A percentile compares a stretch with the other conserved stretches of the same genome.
Evolutionary conservation across 1,284 basidiomycete genomes (phyloP).

Genomic region (Moesziomyces antarcticus): DNA sequence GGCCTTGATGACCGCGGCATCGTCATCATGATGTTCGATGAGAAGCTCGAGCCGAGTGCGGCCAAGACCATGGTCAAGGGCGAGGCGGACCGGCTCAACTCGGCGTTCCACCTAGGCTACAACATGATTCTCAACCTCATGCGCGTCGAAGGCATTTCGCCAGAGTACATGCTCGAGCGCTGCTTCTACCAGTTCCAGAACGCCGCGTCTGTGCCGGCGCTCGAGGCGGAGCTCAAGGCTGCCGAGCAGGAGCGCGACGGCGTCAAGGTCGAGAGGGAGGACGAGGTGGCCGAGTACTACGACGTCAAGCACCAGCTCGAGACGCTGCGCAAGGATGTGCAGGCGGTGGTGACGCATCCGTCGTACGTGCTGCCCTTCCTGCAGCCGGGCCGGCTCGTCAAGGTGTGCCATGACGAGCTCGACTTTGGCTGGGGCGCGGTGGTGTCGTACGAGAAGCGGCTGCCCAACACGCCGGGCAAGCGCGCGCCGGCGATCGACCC

Average conservation of each 20-base stretch:
- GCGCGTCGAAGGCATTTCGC: constrained; percentile 97
- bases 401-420: constrained; percentile 83
- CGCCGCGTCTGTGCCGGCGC: constrained; percentile 83
- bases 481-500: constrained; percentile 43
- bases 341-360: constrained; percentile 92
- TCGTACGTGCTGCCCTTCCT: constrained; percentile 92
- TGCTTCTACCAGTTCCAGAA: constrained; percentile 99
- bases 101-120: constrained; percentile 98
- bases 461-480: constrained; percentile 66
- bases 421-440: constrained; percentile 98
- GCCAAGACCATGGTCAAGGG: constrained; percentile 99
- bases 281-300: constrained; percentile 87
- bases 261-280: constrained; percentile 84
- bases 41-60: constrained; percentile 90
- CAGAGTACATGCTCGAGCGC: constrained; percentile 96
- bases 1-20: constrained; percentile 98
- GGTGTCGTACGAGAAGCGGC: constrained; percentile 89
- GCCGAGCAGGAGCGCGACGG: constrained; percentile 79
- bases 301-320: constrained; percentile 90
- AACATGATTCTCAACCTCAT: constrained; percentile 99
- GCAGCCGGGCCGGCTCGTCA: constrained; percentile 88
- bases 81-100: constrained; percentile 95
- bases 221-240: constrained; percentile 83
- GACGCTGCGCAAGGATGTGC: constrained; percentile 84
- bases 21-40: constrained; percentile 99